phyloP scores from a whole-genome alignment of 106 monocot genomes.

The Allium sativum region DNA sequence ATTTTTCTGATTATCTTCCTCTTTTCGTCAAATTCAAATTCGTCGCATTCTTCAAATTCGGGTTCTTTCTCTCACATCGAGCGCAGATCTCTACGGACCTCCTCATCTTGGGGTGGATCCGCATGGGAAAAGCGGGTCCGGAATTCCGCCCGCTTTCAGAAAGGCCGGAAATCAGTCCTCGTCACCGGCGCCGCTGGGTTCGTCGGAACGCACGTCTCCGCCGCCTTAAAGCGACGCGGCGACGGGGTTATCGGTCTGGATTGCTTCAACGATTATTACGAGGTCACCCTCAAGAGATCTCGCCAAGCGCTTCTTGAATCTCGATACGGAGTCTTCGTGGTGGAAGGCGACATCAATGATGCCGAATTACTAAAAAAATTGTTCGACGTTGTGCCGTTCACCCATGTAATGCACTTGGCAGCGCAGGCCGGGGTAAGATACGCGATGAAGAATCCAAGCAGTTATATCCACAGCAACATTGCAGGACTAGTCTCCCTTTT shows the following conservation, averaged over 20 bases:
- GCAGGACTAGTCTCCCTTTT: constrained; percentile 29
- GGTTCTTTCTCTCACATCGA: not conserved
- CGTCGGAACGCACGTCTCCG: constrained; percentile 28
- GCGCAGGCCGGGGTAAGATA: constrained; percentile 44
- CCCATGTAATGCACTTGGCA: constrained; percentile 36
- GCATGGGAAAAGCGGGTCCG: constrained; percentile 31
- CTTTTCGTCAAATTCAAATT: not conserved
- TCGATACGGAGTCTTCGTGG: constrained; percentile 16
- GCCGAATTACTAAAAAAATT: constrained; percentile 25
- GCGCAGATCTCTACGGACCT: constrained; percentile 13
- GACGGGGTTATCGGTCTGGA: constrained; percentile 35
- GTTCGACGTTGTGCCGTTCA: constrained; percentile 35
- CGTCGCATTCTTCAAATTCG: not conserved
- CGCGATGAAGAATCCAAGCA: constrained; percentile 27
- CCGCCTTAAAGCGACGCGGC: constrained; percentile 22
- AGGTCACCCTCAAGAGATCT: constrained; percentile 21
- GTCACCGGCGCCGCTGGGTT: constrained; percentile 35
- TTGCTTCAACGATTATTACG: constrained; percentile 39
- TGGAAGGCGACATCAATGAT: constrained; percentile 26
- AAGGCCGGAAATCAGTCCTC: constrained; percentile 10
- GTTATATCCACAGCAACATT: constrained; percentile 36
- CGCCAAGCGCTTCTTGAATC: constrained; percentile 22
- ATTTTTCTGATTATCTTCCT: constrained; percentile 2
- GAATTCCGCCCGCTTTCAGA: constrained; percentile 12
- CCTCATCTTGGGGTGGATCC: constrained; percentile 22